Base-by-base conservation (phyloP, 805 yeast species). In the Wickerhamomyces chaumierensis region DNA sequence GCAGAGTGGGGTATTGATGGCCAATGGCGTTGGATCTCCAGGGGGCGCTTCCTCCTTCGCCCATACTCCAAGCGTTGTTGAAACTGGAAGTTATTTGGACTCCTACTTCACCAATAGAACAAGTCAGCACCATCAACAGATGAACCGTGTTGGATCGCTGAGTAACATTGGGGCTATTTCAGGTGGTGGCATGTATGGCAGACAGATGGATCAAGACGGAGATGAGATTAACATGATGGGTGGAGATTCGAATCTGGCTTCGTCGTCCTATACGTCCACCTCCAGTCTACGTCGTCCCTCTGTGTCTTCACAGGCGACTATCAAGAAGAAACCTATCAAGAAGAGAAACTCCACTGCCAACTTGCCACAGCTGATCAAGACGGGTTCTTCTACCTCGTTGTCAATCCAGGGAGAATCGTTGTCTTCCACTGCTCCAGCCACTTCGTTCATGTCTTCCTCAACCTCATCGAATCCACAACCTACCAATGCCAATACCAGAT, bases 401-500 rank as follows among this genome's bases (percentile, higher is more conserved):
- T 13, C 29, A 21, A 21, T 21, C 9, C 23, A 21, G 23, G 23
- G 23, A 21, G 9, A 21, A 21, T 21, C 23, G 6, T 21, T 21
- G 9, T 21, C 23, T 9, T 7, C 23, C 23, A 21, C 23, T 21
- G 23, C 42, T 5, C 12, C 29, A 13, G n/a, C 29, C n/a, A 11
- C 29, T 25, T 25, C n/a, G 29, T 13, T 13, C 29, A 13, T 25
- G 29, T 11, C 29, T 25, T 23, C 33, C 33, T 29, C 23, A 31
- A 41, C 42, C 31, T 18, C 23, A n/a, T 42, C 37, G 5, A 17
- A 14, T 3, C 17, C 36, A 2, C 6, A 33, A 12, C 34, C 49
- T 4, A 42, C 53, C 2, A 50, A 49, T 27, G 35, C 39, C 11
- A 50, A 48, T 35, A 53, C 55, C 3, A 44, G 55, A 35, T 90